A percentile compares a stretch with the other conserved stretches of the same genome.
These are phyloP conservation scores for Penicillium malachiteum DNA, from an alignment of 495 filamentous ascomycete genomes.

Conservation along the genomic window DNA sequence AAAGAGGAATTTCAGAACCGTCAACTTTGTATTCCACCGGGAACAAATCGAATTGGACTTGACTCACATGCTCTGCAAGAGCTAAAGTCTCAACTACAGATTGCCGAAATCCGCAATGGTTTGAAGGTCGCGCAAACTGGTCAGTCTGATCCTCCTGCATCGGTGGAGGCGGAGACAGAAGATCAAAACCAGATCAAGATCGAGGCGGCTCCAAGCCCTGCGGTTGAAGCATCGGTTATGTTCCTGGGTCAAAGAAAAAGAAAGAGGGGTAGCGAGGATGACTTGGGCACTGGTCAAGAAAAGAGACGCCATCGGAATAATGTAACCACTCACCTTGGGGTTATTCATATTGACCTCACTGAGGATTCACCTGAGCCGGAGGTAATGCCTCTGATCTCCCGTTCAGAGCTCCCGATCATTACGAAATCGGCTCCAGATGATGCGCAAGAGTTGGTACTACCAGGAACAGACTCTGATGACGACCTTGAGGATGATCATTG, in stretches of 20 bases:
- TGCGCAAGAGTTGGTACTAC: too few species aligned
- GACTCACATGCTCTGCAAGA: background rate
- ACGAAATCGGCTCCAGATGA: background rate
- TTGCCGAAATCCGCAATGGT: slow-evolving; percentile 26
- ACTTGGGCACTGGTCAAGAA: too few species aligned
- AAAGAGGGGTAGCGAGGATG: background rate
- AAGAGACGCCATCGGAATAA: background rate
- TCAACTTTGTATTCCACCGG: slow-evolving; percentile 23
- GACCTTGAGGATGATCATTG: slow-evolving; percentile 44
- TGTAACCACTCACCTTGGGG: slow-evolving; percentile 12
- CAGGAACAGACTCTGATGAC: slow-evolving; percentile 12
- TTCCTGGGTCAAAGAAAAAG: background rate
- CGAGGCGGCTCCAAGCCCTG: slow-evolving; percentile 5
- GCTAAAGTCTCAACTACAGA: background rate
- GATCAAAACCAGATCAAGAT: background rate
- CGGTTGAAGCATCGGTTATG: background rate
- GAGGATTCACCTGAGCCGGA: slow-evolving; percentile 3
- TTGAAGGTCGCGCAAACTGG: too few species aligned
- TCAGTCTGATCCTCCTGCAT: too few species aligned
- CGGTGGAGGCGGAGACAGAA: background rate
- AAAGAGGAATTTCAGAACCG: slow-evolving; percentile 18
- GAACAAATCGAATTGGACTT: background rate
- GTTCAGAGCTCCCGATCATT: background rate
- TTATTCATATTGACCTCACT: background rate
- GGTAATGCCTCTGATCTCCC: background rate